Conservation (phyloP, 2,329 filamentous ascomycete species). For the Trichoderma sp. region DNA sequence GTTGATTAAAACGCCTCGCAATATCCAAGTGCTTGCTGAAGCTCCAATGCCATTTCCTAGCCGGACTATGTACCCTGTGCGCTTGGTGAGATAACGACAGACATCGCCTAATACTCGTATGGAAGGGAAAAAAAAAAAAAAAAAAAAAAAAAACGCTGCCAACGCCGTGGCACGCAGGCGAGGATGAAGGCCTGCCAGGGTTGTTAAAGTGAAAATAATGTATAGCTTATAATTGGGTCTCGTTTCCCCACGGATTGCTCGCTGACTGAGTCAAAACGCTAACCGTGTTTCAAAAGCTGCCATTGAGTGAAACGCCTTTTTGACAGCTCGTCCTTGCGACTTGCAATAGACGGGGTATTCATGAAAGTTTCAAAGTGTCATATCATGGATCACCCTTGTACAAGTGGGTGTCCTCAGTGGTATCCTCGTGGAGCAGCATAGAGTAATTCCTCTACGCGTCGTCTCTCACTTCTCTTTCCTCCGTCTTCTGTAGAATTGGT, state of each 20-base stretch:
- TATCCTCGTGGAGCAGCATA: not conserved
- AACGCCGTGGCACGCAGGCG: not conserved
- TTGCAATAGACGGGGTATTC: not conserved
- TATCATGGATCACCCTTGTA: not conserved
- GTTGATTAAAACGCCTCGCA: conserved; percentile 3
- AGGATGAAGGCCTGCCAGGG: not conserved
- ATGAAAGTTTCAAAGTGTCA: not conserved
- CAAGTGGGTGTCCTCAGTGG: not conserved
- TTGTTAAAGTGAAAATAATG: not conserved
- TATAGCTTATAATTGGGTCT: not conserved
- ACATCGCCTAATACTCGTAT: not conserved
- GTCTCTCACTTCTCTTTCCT: not conserved
- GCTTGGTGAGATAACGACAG: not conserved
- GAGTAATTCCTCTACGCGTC: not conserved
- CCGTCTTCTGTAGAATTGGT: not conserved
- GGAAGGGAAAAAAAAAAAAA: not conserved
- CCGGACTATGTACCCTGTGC: not conserved
- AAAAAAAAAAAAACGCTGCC: not conserved
- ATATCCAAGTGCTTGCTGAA: conserved; percentile 10
- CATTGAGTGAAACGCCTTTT: not conserved
- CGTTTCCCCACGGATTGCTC: not conserved
- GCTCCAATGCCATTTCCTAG: conserved; percentile 6
- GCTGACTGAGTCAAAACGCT: not conserved
- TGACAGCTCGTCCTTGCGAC: not conserved
- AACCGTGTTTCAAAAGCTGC: not conserved